Evolutionary conservation across 1,284 basidiomycete species (phyloP).

Genomic region (Anthracocystis walkeri): DNA sequence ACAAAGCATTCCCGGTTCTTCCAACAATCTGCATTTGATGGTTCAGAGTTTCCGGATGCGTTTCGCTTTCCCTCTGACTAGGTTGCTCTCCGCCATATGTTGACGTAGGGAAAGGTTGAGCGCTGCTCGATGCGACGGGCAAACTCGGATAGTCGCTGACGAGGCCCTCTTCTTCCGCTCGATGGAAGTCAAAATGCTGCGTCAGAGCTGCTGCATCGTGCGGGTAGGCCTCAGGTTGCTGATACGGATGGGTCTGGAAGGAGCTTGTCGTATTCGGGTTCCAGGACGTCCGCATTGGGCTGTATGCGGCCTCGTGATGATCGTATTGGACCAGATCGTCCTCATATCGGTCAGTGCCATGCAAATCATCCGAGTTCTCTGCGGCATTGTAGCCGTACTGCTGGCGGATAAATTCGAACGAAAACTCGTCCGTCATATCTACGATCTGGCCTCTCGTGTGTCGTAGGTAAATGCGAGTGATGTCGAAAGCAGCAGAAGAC

Average conservation of each 20-base stretch:
- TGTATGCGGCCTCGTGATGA: not conserved
- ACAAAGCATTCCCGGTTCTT: no score
- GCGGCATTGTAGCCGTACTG: conserved; percentile 3
- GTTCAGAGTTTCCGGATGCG: not conserved
- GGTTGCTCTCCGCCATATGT: not conserved
- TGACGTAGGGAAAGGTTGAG: not conserved
- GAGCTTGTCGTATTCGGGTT: not conserved
- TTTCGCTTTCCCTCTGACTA: not conserved
- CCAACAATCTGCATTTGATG: not conserved
- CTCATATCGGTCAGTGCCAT: not conserved
- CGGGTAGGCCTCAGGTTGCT: not conserved
- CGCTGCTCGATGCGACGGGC: not conserved
- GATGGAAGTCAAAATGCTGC: conserved; percentile 28
- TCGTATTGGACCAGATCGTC: not conserved
- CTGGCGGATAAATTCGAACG: conserved; percentile 10
- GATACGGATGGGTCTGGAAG: not conserved
- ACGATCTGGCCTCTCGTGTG: no score
- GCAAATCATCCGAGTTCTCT: not conserved
- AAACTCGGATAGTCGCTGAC: conserved; percentile 1
- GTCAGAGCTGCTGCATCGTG: conserved; percentile 12
- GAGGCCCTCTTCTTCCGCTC: conserved; percentile 26
- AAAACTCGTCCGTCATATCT: conserved; percentile 18
- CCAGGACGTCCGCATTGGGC: not conserved
- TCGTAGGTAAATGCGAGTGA: no score
- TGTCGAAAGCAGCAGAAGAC: not conserved